Evolutionary conservation across 108 stramenopile genomes (phyloP).

Genomic region (Nannochloropsis gaditana): DNA sequence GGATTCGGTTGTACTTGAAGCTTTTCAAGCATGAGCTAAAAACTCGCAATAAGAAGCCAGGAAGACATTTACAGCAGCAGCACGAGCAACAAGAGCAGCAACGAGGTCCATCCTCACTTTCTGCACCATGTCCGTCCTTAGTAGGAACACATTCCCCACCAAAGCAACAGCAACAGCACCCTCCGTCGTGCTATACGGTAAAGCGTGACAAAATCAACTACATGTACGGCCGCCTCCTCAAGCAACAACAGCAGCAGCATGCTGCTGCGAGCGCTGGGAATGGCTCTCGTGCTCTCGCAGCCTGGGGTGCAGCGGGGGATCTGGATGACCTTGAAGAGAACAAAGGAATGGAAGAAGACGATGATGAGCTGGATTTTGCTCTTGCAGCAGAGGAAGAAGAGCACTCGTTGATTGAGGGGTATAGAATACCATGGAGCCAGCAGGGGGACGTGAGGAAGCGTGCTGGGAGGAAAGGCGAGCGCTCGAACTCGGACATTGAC

Average conservation of each 20-base stretch:
- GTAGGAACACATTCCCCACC: background rate
- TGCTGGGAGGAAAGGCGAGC: background rate
- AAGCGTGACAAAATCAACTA: conserved; percentile 8
- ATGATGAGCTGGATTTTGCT: background rate
- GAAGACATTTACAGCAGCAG: no score
- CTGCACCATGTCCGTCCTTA: background rate
- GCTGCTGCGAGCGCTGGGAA: background rate
- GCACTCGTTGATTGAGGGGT: background rate
- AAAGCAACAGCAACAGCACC: background rate
- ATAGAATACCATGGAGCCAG: background rate
- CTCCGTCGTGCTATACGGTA: background rate
- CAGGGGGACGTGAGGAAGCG: background rate
- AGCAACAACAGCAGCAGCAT: conserved; percentile 6
- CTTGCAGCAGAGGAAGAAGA: background rate
- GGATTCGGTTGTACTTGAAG: conserved; percentile 38
- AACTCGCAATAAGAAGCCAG: background rate
- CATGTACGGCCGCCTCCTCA: conserved; percentile 14
- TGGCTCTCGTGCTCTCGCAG: background rate
- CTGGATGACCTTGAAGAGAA: background rate
- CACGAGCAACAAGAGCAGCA: background rate
- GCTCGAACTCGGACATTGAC: background rate
- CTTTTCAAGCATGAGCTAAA: conserved; percentile 20
- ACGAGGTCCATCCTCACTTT: background rate
- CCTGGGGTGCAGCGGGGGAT: background rate
- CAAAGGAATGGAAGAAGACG: background rate